These are phyloP conservation scores for Apiospora phragmitis DNA, from an alignment of 2,329 filamentous ascomycete genomes.

Conservation along the genomic window DNA sequence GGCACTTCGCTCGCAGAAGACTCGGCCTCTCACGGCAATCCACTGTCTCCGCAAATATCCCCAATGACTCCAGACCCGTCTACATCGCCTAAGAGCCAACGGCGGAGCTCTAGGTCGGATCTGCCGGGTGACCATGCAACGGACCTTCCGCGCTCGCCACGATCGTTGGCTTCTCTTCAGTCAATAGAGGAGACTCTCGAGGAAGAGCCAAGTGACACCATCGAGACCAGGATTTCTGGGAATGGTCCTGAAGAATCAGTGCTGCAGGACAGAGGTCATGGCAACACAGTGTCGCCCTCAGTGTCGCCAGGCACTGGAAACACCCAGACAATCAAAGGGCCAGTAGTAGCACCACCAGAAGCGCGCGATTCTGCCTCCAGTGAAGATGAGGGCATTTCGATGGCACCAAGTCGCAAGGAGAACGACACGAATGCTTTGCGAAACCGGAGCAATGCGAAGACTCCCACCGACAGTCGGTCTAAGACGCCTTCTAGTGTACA, in stretches of 20 bases:
- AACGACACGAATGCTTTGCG: neutral
- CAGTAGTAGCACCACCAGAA: neutral
- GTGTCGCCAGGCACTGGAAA: neutral
- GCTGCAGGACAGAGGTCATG: neutral
- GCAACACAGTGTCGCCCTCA: too few relatives aligned
- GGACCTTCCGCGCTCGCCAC: slow-evolving; percentile 9
- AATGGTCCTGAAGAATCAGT: neutral
- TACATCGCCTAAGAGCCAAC: neutral
- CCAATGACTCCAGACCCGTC: slow-evolving; percentile 1
- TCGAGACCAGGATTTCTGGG: neutral
- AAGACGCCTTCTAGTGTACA: slow-evolving; percentile 23
- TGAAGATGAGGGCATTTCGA: slow-evolving; percentile 13
- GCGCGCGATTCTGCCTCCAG: slow-evolving; percentile 5
- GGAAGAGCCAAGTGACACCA: slow-evolving; percentile 6
- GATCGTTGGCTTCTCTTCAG: slow-evolving; percentile 12
- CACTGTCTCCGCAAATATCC: slow-evolving; percentile 19
- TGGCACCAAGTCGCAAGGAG: slow-evolving; percentile 11
- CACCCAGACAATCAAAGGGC: neutral
- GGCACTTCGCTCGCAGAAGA: slow-evolving; percentile 22
- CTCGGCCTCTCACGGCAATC: slow-evolving; percentile 11
- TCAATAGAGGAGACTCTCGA: slow-evolving; percentile 14
- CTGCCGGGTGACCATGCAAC: neutral
- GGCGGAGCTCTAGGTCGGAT: neutral
- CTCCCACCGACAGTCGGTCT: slow-evolving; percentile 15
- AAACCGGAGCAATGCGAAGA: neutral